Evolutionary conservation across 176 grass and related monocot genomes (phyloP), one percentile per base, ranked within the genome.

Genomic region (Triticum aestivum): DNA sequence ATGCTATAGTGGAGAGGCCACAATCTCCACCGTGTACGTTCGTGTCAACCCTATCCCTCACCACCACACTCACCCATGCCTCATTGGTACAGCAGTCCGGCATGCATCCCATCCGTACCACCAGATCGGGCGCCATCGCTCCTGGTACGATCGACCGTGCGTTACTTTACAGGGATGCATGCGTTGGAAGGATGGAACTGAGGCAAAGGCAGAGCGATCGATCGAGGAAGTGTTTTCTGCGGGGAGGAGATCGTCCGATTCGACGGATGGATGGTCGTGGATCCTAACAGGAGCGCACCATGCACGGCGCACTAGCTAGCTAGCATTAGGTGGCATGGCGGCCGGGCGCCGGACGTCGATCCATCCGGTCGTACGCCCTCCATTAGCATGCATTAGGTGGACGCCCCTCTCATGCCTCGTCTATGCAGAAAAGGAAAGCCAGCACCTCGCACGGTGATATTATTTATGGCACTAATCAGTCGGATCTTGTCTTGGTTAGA

Each of bases 251-350:
- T 73, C 1, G 69, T 35, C 18, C 11, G 54, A 77, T 21, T 66
- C 42, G 38, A 44, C 52, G 61, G 66, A 67, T 65, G 62, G 62
- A 65, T 11, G 26, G 29, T 79, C 42, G 78, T 29, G 61, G 23
- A 82, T 90, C 85, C 91, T 89, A 86, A 84, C 68, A 44, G 87
- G 90, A 63, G 61, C 86, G 90, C 90, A 92, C 90, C 44, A 45
- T 45, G 42, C 86, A 92, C 54, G 47, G 45, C 38, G 72, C 72
- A 75, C 42, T 65, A 59, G 54, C 18, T 20, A 51, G 23, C 6
- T 17, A 51, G 72, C 63, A 59, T 59, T 29, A 65, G 63, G 42
- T 75, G 72, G 72, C 42, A 75, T 18, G 42, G 72, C 72, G 8
- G 42, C 72, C 15, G 71, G 41, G 38, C 70, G 70, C 39, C 70